Evolutionary conservation across 306 rosid genomes (phyloP).

Genomic region (Adenanthera pavonina): DNA sequence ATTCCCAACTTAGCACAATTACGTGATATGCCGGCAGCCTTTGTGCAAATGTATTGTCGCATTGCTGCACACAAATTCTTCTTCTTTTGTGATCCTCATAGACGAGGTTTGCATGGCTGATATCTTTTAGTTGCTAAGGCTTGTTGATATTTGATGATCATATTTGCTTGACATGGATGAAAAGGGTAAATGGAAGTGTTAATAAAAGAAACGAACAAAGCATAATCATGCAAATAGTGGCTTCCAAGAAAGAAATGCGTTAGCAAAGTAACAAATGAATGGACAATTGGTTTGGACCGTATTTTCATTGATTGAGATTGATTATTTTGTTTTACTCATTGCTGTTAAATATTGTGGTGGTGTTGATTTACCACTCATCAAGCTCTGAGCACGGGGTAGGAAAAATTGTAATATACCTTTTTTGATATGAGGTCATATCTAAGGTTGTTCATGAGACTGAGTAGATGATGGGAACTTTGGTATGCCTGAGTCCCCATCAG

Average conservation of each 20-base stretch:
- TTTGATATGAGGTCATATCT: too few species aligned
- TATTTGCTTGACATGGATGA: constrained; percentile 20
- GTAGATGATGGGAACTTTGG: too few species aligned
- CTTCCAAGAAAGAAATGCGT: constrained; percentile 1
- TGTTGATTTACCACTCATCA: constrained; percentile 1
- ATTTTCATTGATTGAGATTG: constrained; percentile 15
- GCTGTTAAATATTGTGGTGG: not conserved
- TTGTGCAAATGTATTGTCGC: constrained; percentile 84
- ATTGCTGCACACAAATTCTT: constrained; percentile 97
- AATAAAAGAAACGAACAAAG: not conserved
- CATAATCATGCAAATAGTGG: not conserved
- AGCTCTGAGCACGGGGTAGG: constrained; percentile 9
- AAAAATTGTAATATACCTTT: not conserved
- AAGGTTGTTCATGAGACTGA: too few species aligned
- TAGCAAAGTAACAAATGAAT: not conserved
- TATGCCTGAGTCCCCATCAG: not conserved
- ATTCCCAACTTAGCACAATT: constrained; percentile 96
- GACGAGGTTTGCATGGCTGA: constrained; percentile 81
- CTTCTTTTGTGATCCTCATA: constrained; percentile 97
- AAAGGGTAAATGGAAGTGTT: constrained; percentile 12
- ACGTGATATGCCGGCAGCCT: constrained; percentile 78
- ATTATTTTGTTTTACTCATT: not conserved
- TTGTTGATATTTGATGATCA: constrained; percentile 35
- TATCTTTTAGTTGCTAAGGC: constrained; percentile 32
- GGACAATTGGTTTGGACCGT: not conserved